Evolutionary conservation across 495 filamentous ascomycete genomes (phyloP), one percentile per base, ranked within the genome.

Genomic region (Rhypophila decipiens): DNA sequence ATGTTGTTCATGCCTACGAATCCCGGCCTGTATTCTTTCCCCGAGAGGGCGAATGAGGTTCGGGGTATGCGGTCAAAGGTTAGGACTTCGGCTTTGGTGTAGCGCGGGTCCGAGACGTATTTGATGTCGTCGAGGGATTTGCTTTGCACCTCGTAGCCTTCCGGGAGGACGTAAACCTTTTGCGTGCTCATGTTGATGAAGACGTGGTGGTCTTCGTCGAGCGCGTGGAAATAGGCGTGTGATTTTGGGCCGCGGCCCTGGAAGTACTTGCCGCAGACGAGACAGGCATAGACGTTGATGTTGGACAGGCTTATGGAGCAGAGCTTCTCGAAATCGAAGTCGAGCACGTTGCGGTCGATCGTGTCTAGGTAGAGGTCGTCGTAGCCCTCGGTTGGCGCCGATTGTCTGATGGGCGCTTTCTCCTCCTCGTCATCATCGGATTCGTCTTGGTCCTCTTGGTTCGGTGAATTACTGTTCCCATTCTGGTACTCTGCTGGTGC

Each of bases 1-100:
- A 99, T 97, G 65, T 99, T 96, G 72, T 99, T 97, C 84, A 99
- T 89, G 50, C 93, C 93, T 51, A 99, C 90, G 62, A 95, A 99
- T 3, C 93, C 88, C 52, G 88, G 93, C 52, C 83, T 82, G 65
- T 97, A 99, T 63, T 84, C 82, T 58, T 84, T 85, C 29, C 86
- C 87, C 15, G 70, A 70, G 17, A 97, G 72, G 55, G 95, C 90
- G 79, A 81, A 89, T 20, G 84, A 81, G 24, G 75, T 76, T 58
- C 81, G 80, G 29, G 81, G 78, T 60, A 87, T 84, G 58, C 78
- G 85, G 67, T 97, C 93, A 10, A 97, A 64, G 58, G 81, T 82
- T 53, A 73, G 68, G 5, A 96, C 90, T 53, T 96, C 84, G 23
- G 79, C 77, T 55, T 83, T 85, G 47, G 81, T 78, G 52, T 89